phyloP scores from a whole-genome alignment of 2,329 filamentous ascomycete species.

The Furcasterigmium furcatum region DNA sequence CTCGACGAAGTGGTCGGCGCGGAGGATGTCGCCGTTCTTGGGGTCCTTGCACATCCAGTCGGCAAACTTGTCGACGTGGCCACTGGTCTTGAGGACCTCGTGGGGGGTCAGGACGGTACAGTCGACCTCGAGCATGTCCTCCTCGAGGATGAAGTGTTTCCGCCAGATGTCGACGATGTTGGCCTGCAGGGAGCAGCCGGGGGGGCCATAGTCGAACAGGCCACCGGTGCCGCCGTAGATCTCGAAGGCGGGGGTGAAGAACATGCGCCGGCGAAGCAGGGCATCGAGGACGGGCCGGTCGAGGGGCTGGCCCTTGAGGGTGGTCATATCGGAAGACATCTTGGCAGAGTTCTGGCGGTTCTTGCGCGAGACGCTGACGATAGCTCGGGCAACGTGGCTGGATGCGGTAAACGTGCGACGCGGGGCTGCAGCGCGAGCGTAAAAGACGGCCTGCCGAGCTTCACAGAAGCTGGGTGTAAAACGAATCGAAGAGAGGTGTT shows the following conservation, averaged over 20 bases:
- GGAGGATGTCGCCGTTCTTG: conserved; percentile 93
- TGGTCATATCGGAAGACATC: conserved; percentile 60
- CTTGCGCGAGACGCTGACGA: conserved; percentile 10
- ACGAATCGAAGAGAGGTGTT: conserved; percentile 13
- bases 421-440: conserved; percentile 13
- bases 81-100: conserved; percentile 90
- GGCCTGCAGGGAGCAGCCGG: conserved; percentile 80
- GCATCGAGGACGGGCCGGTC: conserved; percentile 80
- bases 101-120: conserved; percentile 92
- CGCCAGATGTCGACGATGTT: conserved; percentile 88
- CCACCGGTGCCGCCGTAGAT: conserved; percentile 88
- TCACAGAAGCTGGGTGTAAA: conserved; percentile 13
- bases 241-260: conserved; percentile 95
- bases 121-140: conserved; percentile 94
- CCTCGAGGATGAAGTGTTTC: conserved; percentile 89
- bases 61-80: conserved; percentile 96
- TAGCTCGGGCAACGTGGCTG: conserved; percentile 7
- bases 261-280: conserved; percentile 82
- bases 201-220: conserved; percentile 91
- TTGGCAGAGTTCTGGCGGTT: conserved; percentile 10
- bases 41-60: conserved; percentile 99
- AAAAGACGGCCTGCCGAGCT: conserved; percentile 13
- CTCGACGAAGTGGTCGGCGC: conserved; percentile 95
- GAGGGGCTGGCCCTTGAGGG: conserved; percentile 85
- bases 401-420: conserved; percentile 10